Evolutionary conservation across 2,329 filamentous ascomycete species (phyloP).

Genomic region (Magnaporthiopsis rhizophila): DNA sequence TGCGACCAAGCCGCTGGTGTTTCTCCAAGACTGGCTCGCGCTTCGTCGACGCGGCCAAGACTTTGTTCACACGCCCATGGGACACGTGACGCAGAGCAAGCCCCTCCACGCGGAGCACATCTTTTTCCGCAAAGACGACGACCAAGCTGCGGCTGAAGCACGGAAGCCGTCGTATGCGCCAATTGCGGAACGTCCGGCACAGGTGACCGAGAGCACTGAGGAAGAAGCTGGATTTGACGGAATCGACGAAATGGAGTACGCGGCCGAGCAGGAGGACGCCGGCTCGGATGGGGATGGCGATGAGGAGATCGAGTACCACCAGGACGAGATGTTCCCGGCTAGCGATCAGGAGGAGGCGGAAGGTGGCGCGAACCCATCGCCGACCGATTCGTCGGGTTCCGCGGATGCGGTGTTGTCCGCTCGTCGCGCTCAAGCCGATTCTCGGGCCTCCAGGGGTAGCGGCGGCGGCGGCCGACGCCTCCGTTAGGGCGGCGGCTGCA

Average conservation of each 20-base stretch:
- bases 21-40: conserved; percentile 50
- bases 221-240: conserved; percentile 5
- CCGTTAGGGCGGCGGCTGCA: background rate
- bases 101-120: conserved; percentile 36
- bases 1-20: conserved; percentile 30
- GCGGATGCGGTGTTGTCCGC: background rate
- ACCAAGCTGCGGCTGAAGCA: background rate
- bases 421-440: background rate
- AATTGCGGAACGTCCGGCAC: background rate
- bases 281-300: conserved; percentile 13
- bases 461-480: no score
- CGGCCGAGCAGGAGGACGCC: conserved; percentile 16
- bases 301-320: conserved; percentile 16
- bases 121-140: conserved; percentile 34
- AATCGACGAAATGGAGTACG: conserved; percentile 13
- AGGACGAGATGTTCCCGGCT: conserved; percentile 14
- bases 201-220: conserved; percentile 7
- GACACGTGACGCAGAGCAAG: conserved; percentile 45
- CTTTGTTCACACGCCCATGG: conserved; percentile 50
- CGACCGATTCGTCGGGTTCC: background rate
- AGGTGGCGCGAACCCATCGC: background rate
- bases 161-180: background rate
- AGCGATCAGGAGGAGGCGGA: background rate
- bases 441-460: background rate
- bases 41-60: conserved; percentile 47